Evolutionary conservation across 495 filamentous ascomycete genomes (phyloP).

Genomic region (Neurospora hispaniola): DNA sequence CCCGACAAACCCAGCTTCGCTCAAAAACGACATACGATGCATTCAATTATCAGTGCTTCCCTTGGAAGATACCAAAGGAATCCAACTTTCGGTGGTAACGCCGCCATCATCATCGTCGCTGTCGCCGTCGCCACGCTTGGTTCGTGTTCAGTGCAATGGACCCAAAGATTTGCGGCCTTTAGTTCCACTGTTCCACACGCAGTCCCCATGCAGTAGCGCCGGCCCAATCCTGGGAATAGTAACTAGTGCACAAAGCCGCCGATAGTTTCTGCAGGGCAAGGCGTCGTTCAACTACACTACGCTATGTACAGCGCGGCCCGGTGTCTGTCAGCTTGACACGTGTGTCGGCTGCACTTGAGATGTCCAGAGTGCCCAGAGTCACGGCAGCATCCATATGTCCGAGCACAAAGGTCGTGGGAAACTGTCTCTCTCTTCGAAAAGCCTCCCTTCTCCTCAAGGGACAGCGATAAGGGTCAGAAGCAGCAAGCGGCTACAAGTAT

Average conservation of each 20-base stretch:
- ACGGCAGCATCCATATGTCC: background rate
- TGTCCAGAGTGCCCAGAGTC: background rate
- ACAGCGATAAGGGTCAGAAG: background rate
- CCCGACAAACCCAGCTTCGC: background rate
- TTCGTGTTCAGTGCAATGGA: background rate
- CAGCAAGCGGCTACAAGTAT: background rate
- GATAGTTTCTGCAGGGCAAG: background rate
- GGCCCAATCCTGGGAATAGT: background rate
- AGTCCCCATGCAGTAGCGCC: background rate
- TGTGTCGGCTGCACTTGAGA: constrained; percentile 6
- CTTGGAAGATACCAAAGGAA: background rate
- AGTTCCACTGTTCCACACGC: background rate
- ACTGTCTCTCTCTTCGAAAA: background rate
- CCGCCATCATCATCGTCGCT: background rate
- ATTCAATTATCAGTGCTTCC: background rate
- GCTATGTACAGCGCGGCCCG: background rate
- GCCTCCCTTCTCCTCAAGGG: background rate
- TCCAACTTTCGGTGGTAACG: background rate
- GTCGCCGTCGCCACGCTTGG: background rate
- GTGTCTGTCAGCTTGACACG: constrained; percentile 23
- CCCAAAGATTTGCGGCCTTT: background rate
- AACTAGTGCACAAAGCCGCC: background rate
- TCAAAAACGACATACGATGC: background rate
- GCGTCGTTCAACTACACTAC: background rate
- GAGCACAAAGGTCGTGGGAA: background rate